Evolutionary conservation across 768 basidiomycete species (phyloP).

Genomic region (Ramaria sp.): DNA sequence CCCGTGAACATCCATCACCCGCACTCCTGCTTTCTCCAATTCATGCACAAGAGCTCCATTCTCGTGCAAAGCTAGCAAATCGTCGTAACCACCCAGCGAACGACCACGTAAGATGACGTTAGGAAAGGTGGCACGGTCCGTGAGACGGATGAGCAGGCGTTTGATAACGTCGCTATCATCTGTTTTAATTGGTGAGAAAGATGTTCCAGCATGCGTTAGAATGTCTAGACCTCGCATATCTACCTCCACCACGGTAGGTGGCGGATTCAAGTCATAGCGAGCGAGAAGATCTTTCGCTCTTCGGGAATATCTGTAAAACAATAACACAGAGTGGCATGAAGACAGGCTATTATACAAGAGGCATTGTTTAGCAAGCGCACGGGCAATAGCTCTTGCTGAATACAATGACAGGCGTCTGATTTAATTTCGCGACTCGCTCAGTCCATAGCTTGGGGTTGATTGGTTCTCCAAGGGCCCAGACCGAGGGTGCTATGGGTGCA

Average conservation of each 20-base stretch:
- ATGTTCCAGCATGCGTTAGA: neutral
- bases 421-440: conserved; percentile 30
- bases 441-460: conserved; percentile 30
- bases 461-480: conserved; percentile 34
- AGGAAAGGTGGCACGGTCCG: conserved; percentile 60
- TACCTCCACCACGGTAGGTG: conserved; percentile 64
- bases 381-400: conserved; percentile 84
- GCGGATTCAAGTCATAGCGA: conserved; percentile 46
- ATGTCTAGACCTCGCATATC: conserved; percentile 48
- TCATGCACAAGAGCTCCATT: conserved; percentile 27
- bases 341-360: neutral
- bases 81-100: conserved; percentile 24
- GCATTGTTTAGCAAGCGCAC: conserved; percentile 30
- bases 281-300: conserved; percentile 53
- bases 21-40: neutral
- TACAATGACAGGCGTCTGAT: conserved; percentile 53
- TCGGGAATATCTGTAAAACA: conserved; percentile 40
- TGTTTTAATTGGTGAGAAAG: conserved; percentile 17
- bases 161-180: conserved; percentile 58
- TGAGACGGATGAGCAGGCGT: conserved; percentile 52
- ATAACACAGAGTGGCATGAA: neutral
- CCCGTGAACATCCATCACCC: neutral
- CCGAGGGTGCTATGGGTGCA: conserved; percentile 36
- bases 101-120: conserved; percentile 59
- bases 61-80: conserved; percentile 31